A percentile compares a stretch with the other conserved stretches of the same genome.
phyloP scores from a whole-genome alignment of 2,329 filamentous ascomycete species.

The Phoma sp. region DNA sequence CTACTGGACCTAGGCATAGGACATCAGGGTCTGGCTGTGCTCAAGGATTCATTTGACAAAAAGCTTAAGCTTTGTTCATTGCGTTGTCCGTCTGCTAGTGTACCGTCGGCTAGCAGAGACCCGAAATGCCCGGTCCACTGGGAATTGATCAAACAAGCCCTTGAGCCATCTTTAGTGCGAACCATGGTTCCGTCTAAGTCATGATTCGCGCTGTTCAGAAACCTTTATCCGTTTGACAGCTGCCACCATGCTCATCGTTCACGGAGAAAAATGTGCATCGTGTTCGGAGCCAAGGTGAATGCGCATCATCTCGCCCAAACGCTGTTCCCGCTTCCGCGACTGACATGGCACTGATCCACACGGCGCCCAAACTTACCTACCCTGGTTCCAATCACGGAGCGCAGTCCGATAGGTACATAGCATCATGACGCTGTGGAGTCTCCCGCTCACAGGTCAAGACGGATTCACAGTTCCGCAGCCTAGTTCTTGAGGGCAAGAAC shows the following conservation, averaged over 20 bases:
- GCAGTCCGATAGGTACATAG: conserved; percentile 16
- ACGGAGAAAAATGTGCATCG: neutral
- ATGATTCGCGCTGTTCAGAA: neutral
- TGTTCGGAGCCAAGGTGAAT: neutral
- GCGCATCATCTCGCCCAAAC: conserved; percentile 3
- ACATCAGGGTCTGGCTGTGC: neutral
- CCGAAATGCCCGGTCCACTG: conserved; percentile 4
- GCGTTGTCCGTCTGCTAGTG: conserved; percentile 6
- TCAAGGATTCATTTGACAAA: neutral
- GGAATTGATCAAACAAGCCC: neutral
- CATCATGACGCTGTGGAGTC: conserved; percentile 17
- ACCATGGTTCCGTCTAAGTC: conserved; percentile 3
- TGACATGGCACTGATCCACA: conserved; percentile 17
- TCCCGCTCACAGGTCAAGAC: conserved; percentile 9
- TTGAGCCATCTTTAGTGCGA: conserved; percentile 8
- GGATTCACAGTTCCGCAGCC: conserved; percentile 11
- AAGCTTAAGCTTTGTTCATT: conserved; percentile 7
- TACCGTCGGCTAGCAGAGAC: conserved; percentile 4
- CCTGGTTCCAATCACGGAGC: conserved; percentile 17
- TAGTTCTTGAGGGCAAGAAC: conserved; percentile 5
- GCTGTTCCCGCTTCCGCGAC: conserved; percentile 10
- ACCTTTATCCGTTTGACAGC: conserved; percentile 1
- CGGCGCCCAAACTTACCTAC: conserved; percentile 13
- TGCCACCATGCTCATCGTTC: neutral
- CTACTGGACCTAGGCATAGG: neutral